These are phyloP conservation scores for Solanum bukasovii DNA, from an alignment of 257 asterid species.

Conservation along the genomic window DNA sequence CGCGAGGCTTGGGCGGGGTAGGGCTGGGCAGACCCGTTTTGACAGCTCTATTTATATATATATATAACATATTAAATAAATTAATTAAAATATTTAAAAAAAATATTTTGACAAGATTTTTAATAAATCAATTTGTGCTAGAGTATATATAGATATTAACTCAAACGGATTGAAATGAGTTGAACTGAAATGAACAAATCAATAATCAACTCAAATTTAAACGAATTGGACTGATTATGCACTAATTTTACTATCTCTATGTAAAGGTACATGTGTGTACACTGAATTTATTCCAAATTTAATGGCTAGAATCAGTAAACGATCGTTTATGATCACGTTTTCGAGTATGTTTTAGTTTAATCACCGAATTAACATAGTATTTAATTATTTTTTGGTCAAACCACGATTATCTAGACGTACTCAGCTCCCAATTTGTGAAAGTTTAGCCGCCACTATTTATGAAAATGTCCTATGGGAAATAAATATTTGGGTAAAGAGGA, in stretches of 20 bases:
- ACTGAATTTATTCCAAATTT: not conserved
- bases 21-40: too few relatives aligned
- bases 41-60: too few relatives aligned
- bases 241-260: not conserved
- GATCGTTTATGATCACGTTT: not conserved
- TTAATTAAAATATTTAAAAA: too few relatives aligned
- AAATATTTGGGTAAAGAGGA: not conserved
- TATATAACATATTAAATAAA: too few relatives aligned
- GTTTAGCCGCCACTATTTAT: not conserved
- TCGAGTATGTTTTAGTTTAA: not conserved
- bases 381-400: not conserved
- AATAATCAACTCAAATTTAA: not conserved
- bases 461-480: not conserved
- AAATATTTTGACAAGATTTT: not conserved
- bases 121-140: not conserved
- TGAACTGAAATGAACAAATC: not conserved
- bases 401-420: not conserved
- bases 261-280: not conserved
- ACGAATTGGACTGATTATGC: not conserved
- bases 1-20: too few relatives aligned
- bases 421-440: not conserved
- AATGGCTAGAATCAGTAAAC: not conserved
- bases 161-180: not conserved
- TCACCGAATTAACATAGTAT: not conserved
- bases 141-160: not conserved